These are phyloP conservation scores for Penicillium canescens DNA, from an alignment of 495 filamentous ascomycete species.

Conservation along the genomic window DNA sequence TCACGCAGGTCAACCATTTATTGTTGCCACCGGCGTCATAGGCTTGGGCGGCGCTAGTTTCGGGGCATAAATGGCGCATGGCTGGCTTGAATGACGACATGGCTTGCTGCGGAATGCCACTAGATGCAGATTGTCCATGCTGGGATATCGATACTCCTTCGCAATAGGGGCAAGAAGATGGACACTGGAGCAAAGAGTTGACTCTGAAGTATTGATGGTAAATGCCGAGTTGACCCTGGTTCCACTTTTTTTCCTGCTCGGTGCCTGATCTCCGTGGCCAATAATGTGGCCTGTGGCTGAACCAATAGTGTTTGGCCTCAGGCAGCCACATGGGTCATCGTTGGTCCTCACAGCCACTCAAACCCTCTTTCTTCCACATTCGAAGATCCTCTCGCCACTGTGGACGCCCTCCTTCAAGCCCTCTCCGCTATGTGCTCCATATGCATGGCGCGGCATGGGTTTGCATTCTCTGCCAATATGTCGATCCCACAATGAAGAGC, in stretches of 20 bases:
- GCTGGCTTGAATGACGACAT: neutral
- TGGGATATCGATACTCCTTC: too few species aligned
- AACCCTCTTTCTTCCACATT: slow-evolving; percentile 1
- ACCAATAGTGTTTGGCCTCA: neutral
- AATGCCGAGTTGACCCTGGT: neutral
- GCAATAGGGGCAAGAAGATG: neutral
- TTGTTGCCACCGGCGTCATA: slow-evolving; percentile 6
- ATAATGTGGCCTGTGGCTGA: slow-evolving; percentile 2
- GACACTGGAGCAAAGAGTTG: neutral
- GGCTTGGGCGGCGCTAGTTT: neutral
- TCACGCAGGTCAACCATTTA: neutral
- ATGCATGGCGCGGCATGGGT: neutral
- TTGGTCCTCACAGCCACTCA: neutral
- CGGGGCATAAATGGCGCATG: neutral
- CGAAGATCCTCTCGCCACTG: neutral
- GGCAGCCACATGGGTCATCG: slow-evolving; percentile 2
- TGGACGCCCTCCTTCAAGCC: slow-evolving; percentile 1
- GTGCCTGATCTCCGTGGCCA: slow-evolving; percentile 3
- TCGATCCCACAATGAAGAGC: neutral
- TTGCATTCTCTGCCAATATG: neutral
- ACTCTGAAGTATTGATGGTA: neutral
- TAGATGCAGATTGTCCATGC: too few species aligned
- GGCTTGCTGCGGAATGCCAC: neutral
- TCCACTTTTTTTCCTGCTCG: neutral
- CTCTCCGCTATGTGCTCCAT: neutral